Evolutionary conservation across 306 rosid species (phyloP), one percentile per base, ranked within the genome.

Genomic region (Begonia fuchsioides): DNA sequence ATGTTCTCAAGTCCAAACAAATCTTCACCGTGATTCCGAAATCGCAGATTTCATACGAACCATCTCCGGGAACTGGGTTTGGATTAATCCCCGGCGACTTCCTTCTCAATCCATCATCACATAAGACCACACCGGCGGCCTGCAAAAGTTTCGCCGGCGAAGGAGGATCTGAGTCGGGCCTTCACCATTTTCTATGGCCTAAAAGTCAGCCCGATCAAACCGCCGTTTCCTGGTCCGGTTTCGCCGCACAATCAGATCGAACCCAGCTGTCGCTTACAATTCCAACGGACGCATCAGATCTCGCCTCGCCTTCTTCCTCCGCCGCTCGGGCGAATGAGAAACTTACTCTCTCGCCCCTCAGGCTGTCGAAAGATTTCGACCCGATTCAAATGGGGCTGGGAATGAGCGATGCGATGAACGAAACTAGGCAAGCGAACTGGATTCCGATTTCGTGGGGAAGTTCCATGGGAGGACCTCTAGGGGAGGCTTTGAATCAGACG

Each of bases 391-490:
- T 72, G 86, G 74, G 90, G 0, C 68, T 82, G 51, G 90, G 76
- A 45, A 78, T 63, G 10, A 71, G 81, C 49, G 53, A 43, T 43
- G 46, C 17, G 17, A 6, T 53, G 39, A 45, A 56, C 39, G 88
- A 72, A 19, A 41, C 18, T 2, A 77, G 72, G 44, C 78, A 52
- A 43, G 56, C 84, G 11, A 72, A n/a, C n/a, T n/a, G n/a, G n/a
- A n/a, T n/a, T n/a, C n/a, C n/a, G n/a, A n/a, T n/a, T n/a, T n/a
- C n/a, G 17, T 85, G 98, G 96, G 92, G 75, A 54, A 67, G 59
- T 50, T 85, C 95, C 0, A 53, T 77, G 81, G 95, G 94, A 0
- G 96, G 96, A 44, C 96, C 93, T 20, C 81, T 86, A 1, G 94
- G 94, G 4, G 93, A 82, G 93, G 90, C 79, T 44, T 68, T 90